Conservation (phyloP, 306 rosid genomes). For the Gynostemma pentaphyllum region DNA sequence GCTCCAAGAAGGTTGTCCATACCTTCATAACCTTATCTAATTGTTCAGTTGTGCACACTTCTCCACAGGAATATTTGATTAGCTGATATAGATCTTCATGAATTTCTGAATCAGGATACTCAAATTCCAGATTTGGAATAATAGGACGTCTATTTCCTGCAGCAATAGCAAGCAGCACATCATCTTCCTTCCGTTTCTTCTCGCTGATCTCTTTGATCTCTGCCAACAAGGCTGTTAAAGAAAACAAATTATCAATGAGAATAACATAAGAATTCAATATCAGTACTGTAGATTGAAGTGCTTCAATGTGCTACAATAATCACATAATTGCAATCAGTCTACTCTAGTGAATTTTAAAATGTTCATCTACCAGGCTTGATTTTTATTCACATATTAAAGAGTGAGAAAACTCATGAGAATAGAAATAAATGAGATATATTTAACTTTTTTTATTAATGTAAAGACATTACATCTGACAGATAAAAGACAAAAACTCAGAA, state of each 20-base stretch:
- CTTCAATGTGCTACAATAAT: neutral
- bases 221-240: constrained; percentile 64
- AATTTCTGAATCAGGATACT: constrained; percentile 68
- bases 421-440: neutral
- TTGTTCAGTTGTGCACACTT: constrained; percentile 84
- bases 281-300: too few species aligned
- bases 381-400: neutral
- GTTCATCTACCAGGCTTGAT: neutral
- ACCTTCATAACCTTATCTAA: constrained; percentile 92
- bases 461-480: neutral
- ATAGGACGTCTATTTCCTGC: constrained; percentile 91
- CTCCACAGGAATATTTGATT: constrained; percentile 87
- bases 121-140: constrained; percentile 82
- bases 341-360: neutral
- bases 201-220: constrained; percentile 98
- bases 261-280: neutral
- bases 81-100: constrained; percentile 97
- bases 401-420: neutral
- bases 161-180: constrained; percentile 89
- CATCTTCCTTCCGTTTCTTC: constrained; percentile 91
- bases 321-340: neutral
- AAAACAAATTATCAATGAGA: neutral
- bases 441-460: neutral
- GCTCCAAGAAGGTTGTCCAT: constrained; percentile 93
- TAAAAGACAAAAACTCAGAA: neutral